Conservation (phyloP, 192 early-diverging fungal genomes). For the Glomus cerebriforme region DNA sequence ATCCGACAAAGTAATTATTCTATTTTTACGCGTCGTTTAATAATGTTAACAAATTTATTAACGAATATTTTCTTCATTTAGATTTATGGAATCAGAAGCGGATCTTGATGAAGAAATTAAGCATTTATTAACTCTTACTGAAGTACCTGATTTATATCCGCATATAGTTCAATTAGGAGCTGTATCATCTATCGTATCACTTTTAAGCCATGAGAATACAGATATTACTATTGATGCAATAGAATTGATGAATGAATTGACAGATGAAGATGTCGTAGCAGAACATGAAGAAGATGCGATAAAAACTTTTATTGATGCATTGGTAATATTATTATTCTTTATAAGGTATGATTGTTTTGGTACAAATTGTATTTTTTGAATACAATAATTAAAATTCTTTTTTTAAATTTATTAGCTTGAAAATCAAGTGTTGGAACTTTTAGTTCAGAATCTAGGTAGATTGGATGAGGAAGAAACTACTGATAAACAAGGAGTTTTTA, state of each 20-base stretch:
- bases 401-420: conserved; percentile 41
- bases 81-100: conserved; percentile 94
- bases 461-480: conserved; percentile 76
- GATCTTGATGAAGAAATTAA: conserved; percentile 93
- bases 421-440: conserved; percentile 68
- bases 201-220: conserved; percentile 91
- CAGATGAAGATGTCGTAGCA: conserved; percentile 75
- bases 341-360: conserved; percentile 9
- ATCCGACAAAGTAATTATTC: conserved; percentile 56
- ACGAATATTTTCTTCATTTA: conserved; percentile 7
- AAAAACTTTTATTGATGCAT: conserved; percentile 64
- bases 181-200: conserved; percentile 63
- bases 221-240: conserved; percentile 88
- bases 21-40: background rate
- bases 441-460: conserved; percentile 79
- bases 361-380: background rate
- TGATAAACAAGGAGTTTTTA: conserved; percentile 86
- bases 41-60: background rate
- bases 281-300: conserved; percentile 56
- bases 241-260: conserved; percentile 87
- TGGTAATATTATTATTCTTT: conserved; percentile 52
- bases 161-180: conserved; percentile 71
- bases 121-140: conserved; percentile 69
- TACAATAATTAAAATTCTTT: background rate
- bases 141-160: conserved; percentile 78